Percentiles rank a stretch among this genome's conserved stretches.
These are phyloP conservation scores for Globisporangium sylvaticum DNA, from an alignment of 352 stramenopile genomes.

Conservation along the genomic window DNA sequence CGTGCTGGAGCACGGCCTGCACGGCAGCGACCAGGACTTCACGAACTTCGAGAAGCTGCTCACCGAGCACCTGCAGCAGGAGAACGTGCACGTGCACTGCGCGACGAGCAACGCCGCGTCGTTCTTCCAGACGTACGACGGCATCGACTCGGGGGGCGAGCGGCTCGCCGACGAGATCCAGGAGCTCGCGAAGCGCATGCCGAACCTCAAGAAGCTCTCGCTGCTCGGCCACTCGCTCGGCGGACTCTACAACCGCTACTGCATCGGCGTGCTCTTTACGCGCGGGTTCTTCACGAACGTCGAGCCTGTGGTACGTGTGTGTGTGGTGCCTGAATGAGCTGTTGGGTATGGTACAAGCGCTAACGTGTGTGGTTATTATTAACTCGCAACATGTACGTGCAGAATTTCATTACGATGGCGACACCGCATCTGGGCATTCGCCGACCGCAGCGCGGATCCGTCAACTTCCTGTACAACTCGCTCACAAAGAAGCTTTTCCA, in stretches of 20 bases:
- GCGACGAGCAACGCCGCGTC: conserved; percentile 44
- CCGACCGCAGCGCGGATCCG: conserved; percentile 43
- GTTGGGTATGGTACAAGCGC: not conserved
- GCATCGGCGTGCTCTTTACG: conserved; percentile 56
- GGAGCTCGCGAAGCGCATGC: conserved; percentile 46
- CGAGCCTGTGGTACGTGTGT: conserved; percentile 56
- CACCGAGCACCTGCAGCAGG: conserved; percentile 32
- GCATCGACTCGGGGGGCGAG: conserved; percentile 59
- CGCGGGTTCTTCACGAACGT: conserved; percentile 68
- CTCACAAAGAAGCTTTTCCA: conserved; percentile 68
- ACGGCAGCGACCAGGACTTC: conserved; percentile 65
- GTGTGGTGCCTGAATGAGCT: not conserved
- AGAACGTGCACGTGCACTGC: conserved; percentile 47
- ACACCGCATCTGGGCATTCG: conserved; percentile 76
- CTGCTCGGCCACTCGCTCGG: conserved; percentile 77
- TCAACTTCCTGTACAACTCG: conserved; percentile 68
- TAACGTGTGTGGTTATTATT: not conserved
- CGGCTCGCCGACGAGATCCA: conserved; percentile 72
- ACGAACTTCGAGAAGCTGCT: conserved; percentile 52
- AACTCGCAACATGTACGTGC: not conserved
- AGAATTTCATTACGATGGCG: conserved; percentile 83
- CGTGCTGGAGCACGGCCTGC: conserved; percentile 67
- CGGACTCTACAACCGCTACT: conserved; percentile 78
- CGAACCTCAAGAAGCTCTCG: conserved; percentile 60
- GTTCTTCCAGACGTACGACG: conserved; percentile 78